Conservation (phyloP, 257 asterid genomes). For the Capsicum chinense region DNA sequence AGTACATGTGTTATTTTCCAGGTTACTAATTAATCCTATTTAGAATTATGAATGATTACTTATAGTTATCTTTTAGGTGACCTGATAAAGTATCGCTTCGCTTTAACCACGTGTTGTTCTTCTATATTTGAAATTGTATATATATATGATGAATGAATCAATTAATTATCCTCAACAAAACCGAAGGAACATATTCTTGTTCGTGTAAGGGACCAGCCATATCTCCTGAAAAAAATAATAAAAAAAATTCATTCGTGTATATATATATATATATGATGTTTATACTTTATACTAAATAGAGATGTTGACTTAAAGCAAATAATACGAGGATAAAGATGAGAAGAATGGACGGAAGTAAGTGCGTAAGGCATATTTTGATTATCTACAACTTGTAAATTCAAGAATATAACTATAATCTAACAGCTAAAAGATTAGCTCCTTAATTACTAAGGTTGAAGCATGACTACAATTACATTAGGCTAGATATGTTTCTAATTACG, state of each 20-base stretch:
- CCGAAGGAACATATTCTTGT: slow-evolving; percentile 16
- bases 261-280: not conserved
- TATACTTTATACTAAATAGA: not conserved
- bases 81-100: not conserved
- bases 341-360: not conserved
- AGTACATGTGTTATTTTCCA: not conserved
- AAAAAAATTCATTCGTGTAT: not conserved
- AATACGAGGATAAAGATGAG: not conserved
- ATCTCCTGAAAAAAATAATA: not conserved
- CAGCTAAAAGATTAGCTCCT: not conserved
- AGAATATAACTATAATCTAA: not conserved
- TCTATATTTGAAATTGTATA: not conserved
- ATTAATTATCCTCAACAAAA: not conserved
- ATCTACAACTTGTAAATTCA: not conserved
- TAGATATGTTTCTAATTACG: not conserved
- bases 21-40: not conserved
- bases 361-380: not conserved
- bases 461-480: not conserved
- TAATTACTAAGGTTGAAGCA: not conserved
- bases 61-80: not conserved
- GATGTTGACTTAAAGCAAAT: not conserved
- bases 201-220: not conserved
- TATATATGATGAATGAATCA: not conserved
- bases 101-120: not conserved
- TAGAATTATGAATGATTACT: not conserved